Percentiles rank a stretch among this genome's conserved stretches.
These are phyloP conservation scores for Leccinellum albellum DNA, from an alignment of 768 basidiomycete species.

Conservation along the genomic window DNA sequence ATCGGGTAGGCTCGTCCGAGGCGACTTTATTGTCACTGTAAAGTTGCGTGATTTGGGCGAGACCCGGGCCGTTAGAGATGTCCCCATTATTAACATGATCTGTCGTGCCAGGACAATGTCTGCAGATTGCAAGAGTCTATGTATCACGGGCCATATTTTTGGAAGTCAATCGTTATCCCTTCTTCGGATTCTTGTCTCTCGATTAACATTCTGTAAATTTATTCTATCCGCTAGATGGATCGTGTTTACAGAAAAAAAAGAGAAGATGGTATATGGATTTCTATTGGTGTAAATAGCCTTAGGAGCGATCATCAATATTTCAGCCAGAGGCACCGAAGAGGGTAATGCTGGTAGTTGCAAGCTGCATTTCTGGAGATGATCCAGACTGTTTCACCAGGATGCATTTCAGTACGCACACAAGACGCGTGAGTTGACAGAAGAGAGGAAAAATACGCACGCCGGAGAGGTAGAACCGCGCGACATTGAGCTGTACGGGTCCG, in stretches of 20 bases:
- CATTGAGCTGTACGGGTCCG: neutral
- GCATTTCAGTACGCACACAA: neutral
- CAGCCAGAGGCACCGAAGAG: accelerated
- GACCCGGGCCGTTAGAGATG: too few species aligned
- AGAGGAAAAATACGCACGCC: slow-evolving; percentile 6
- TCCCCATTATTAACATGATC: too few species aligned
- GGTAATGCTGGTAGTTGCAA: neutral
- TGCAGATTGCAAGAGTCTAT: too few species aligned
- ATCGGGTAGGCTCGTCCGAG: too few species aligned
- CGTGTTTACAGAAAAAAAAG: neutral
- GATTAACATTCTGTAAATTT: neutral
- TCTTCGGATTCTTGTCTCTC: neutral
- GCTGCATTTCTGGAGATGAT: neutral
- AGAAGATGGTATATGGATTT: neutral
- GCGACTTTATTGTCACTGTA: too few species aligned
- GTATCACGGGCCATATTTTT: neutral
- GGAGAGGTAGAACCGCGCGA: neutral
- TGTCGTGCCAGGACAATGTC: too few species aligned
- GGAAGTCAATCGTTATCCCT: neutral
- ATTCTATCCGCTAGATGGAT: neutral
- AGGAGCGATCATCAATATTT: neutral
- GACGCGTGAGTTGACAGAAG: neutral
- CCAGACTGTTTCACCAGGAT: neutral
- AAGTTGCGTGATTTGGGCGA: too few species aligned
- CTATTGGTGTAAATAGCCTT: too few species aligned